Base-by-base conservation (phyloP, 208 protist species). In the Crithidia expoeki region DNA sequence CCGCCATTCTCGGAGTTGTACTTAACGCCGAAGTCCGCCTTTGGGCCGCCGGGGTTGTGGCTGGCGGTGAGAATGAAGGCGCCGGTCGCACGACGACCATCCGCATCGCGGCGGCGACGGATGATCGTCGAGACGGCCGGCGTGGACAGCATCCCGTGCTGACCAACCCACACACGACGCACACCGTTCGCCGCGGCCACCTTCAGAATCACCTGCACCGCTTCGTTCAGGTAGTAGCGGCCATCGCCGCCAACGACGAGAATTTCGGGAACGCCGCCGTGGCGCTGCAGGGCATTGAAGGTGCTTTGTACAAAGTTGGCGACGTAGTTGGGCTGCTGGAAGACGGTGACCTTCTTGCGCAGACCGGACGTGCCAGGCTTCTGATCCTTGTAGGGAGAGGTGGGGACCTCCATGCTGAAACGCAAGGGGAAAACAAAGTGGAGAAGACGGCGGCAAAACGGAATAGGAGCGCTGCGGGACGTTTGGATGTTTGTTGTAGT, bases 11-110 rank as follows among this genome's bases (percentile, higher is more conserved):
- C 77, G 38, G 82, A 85, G 86, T 99, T 99, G 84, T 98, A 99
- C 86, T 99, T 99, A 75, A 99, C 98, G 64, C 98, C 98, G 81
- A 99, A 99, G 80, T 99, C 98, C 32, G 92, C 95, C 4, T 90
- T 73, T 23, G 90, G 83, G 53, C 98, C 98, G 53, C 98, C 98
- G 19, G 98, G 98, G 86, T 99, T 99, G 90, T 99, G 98, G 73
- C 82, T 95, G 12, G 98, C 98, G 1, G 98, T 99, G 14, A 99
- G 85, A 59, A 99, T 98, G 67, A 99, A 97, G 12, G 95, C 97
- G 28, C 97, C 97, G 34, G 70, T 80, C 21, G 84, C 81, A 21
- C 63, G 60, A 42, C 50, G 49, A 23, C 63, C 71, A 58, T 85
- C 92, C 3, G 85, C 70, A 19, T 76, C 71, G 36, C 71, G 44